These are phyloP conservation scores for Fennellomyces sp. DNA, from an alignment of 371 early-diverging fungal species.

Conservation along the genomic window DNA sequence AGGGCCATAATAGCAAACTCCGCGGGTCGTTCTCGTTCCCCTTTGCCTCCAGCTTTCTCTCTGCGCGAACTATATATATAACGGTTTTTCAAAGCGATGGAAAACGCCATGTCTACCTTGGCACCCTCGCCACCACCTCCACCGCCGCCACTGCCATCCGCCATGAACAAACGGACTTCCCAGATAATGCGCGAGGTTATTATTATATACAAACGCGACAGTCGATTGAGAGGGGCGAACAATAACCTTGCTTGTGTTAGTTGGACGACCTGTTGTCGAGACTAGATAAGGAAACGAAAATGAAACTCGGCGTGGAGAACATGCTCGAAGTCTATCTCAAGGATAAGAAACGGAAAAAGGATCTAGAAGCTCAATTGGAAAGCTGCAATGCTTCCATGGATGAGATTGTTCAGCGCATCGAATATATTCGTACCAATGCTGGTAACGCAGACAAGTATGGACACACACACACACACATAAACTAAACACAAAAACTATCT, in stretches of 20 bases:
- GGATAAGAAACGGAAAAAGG: constrained; percentile 52
- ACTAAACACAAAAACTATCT: not conserved
- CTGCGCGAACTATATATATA: too few species aligned
- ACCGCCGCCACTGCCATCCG: constrained; percentile 14
- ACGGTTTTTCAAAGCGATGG: constrained; percentile 7
- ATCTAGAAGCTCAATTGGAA: constrained; percentile 54
- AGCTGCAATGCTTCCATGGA: constrained; percentile 45
- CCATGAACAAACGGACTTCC: constrained; percentile 7
- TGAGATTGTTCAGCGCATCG: constrained; percentile 47
- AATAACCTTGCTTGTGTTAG: constrained; percentile 7
- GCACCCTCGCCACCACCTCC: constrained; percentile 15
- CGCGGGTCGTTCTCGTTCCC: not conserved
- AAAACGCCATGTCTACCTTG: constrained; percentile 17
- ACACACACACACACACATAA: not conserved
- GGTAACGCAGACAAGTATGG: constrained; percentile 18
- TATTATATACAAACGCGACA: not conserved
- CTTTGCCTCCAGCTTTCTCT: too few species aligned
- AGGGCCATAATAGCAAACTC: too few species aligned
- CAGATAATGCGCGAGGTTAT: constrained; percentile 20
- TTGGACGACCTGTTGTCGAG: constrained; percentile 29
- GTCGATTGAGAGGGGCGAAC: not conserved
- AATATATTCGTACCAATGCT: constrained; percentile 38
- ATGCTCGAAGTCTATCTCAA: constrained; percentile 49
- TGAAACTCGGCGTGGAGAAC: constrained; percentile 49
- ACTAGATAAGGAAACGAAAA: constrained; percentile 38